A percentile compares a stretch with the other conserved stretches of the same genome.
These are phyloP conservation scores for Globisporangium nunn DNA, from an alignment of 352 stramenopile species.

Conservation along the genomic window DNA sequence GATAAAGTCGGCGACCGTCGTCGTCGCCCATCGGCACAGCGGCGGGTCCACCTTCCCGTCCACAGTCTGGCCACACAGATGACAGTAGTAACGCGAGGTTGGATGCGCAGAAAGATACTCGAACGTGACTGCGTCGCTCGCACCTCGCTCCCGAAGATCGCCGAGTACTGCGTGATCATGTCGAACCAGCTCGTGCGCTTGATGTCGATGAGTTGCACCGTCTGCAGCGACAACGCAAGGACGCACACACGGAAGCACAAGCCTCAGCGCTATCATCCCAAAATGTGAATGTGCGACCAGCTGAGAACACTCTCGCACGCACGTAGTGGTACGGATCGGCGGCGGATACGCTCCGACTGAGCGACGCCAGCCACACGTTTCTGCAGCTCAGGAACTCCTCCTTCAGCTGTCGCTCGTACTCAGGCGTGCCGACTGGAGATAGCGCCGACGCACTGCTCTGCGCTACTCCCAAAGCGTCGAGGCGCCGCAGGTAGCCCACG, in stretches of 20 bases:
- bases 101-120: background rate
- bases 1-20: conserved; percentile 74
- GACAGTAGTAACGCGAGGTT: background rate
- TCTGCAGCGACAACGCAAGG: conserved; percentile 20
- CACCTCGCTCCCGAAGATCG: conserved; percentile 83
- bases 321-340: conserved; percentile 83
- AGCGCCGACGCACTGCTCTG: conserved; percentile 8
- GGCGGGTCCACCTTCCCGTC: conserved; percentile 75
- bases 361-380: conserved; percentile 66
- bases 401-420: conserved; percentile 79
- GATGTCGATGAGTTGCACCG: conserved; percentile 82
- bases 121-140: background rate
- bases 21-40: conserved; percentile 74
- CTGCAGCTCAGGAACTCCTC: conserved; percentile 78
- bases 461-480: conserved; percentile 37
- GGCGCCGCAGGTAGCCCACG: conserved; percentile 68
- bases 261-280: background rate
- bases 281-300: no score
- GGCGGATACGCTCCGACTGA: conserved; percentile 44
- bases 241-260: background rate
- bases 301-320: background rate
- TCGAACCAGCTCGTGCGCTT: conserved; percentile 89
- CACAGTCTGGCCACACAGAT: conserved; percentile 27
- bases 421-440: conserved; percentile 23
- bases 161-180: conserved; percentile 88